These are phyloP conservation scores for Alternaria ventricosa DNA, from an alignment of 2,329 filamentous ascomycete species.

Conservation along the genomic window DNA sequence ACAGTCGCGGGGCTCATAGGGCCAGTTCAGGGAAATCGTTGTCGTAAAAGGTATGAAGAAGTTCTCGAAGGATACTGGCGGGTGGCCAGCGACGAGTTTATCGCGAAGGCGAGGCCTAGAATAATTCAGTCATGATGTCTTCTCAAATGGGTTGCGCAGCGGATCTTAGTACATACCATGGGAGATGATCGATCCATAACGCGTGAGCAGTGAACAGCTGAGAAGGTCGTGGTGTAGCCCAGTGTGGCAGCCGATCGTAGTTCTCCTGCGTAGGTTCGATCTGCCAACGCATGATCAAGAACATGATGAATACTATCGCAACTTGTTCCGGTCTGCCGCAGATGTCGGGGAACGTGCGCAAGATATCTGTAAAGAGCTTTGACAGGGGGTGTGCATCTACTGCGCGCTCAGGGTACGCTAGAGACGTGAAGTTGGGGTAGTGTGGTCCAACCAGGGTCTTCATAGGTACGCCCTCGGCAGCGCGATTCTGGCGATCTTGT, in stretches of 20 bases:
- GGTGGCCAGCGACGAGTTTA: slow-evolving; percentile 61
- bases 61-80: slow-evolving; percentile 72
- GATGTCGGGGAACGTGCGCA: slow-evolving; percentile 83
- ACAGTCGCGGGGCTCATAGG: slow-evolving; percentile 75
- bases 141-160: background rate
- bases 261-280: slow-evolving; percentile 80
- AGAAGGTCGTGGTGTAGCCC: slow-evolving; percentile 69
- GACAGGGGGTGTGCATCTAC: slow-evolving; percentile 76
- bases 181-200: slow-evolving; percentile 81
- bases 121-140: slow-evolving; percentile 16
- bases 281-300: slow-evolving; percentile 82
- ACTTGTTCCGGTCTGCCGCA: slow-evolving; percentile 80
- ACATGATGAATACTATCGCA: slow-evolving; percentile 84
- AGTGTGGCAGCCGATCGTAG: slow-evolving; percentile 77
- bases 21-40: slow-evolving; percentile 82
- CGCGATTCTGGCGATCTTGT: slow-evolving; percentile 69
- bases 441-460: slow-evolving; percentile 75
- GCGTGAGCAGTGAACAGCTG: slow-evolving; percentile 75
- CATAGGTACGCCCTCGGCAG: slow-evolving; percentile 68
- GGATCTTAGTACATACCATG: slow-evolving; percentile 60
- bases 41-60: slow-evolving; percentile 85
- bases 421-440: slow-evolving; percentile 79
- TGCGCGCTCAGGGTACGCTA: slow-evolving; percentile 73
- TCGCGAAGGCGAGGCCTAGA: slow-evolving; percentile 73
- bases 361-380: slow-evolving; percentile 83